Percentiles rank a stretch among this genome's conserved stretches.
Evolutionary conservation across 1,284 basidiomycete genomes (phyloP).

Genomic region (Cutaneotrichosporon cavernicola): DNA sequence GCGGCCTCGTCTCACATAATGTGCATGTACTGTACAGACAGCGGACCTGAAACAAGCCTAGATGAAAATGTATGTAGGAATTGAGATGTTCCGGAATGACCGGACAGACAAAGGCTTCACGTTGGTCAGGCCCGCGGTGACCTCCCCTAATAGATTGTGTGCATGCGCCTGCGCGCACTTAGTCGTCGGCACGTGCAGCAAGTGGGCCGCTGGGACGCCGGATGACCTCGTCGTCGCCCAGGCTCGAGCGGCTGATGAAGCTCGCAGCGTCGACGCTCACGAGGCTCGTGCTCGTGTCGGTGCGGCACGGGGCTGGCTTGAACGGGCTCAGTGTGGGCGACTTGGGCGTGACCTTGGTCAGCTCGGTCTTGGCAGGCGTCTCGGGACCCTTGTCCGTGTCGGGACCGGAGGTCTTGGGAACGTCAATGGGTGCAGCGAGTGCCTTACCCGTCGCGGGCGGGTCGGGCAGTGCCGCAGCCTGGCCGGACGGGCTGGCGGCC

Average conservation of each 20-base stretch:
- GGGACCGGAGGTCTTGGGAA: too few relatives aligned
- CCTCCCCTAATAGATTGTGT: background rate
- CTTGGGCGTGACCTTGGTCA: background rate
- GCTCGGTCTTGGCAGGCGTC: background rate
- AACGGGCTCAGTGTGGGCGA: conserved; percentile 6
- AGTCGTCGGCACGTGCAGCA: conserved; percentile 14
- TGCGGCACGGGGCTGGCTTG: conserved; percentile 6
- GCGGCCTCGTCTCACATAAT: background rate
- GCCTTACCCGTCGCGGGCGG: background rate
- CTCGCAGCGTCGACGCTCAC: conserved; percentile 8
- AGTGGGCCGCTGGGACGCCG: conserved; percentile 11
- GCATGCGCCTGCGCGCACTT: background rate
- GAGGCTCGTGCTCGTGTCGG: conserved; percentile 6
- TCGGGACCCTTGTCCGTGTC: background rate
- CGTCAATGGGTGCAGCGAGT: background rate
- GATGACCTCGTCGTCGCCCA: conserved; percentile 3
- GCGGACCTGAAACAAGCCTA: background rate
- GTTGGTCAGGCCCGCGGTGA: background rate
- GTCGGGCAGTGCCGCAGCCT: background rate
- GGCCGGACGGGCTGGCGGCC: background rate
- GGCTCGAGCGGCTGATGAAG: conserved; percentile 7
- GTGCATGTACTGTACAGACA: conserved; percentile 3
- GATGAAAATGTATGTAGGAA: background rate
- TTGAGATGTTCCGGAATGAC: background rate
- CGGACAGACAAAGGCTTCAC: background rate